Base-by-base conservation (phyloP, 768 basidiomycete species). In the Xerocomellus dryophilus region DNA sequence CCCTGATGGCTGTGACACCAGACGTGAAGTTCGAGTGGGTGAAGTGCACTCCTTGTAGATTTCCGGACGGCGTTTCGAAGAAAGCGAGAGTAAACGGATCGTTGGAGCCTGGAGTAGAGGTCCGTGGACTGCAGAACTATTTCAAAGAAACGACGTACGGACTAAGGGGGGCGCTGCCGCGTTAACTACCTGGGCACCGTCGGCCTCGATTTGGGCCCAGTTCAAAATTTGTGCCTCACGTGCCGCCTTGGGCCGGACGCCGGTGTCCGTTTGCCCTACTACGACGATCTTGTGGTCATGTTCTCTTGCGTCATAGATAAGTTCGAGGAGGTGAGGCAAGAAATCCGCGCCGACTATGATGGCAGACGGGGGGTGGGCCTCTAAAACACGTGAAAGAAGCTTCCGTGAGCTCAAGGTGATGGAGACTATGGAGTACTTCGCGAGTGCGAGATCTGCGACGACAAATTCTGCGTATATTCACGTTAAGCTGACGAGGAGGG, bases 11-110 rank as follows among this genome's bases (percentile, higher is more conserved):
- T 0, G 91, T 83, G n/a, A 94, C 86, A 32, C 91, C 94, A 4
- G 94, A 90, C 3, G 92, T 95, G 53, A 96, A 66, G 59, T 93
- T 93, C 67, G 88, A 80, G 66, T 93, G 90, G 0, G 90, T 90
- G 31, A 94, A 72, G 54, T 84, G 83, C 8, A 79, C 80, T 21
- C 80, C 86, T 51, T 79, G 80, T 8, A 86, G 66, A 36, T 77
- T 74, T 32, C 86, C 81, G 18, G 76, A 71, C 18, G 77, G 61
- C 2, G 76, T 74, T 60, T 77, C 73, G 59, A 78, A 86, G 76
- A 85, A 89, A 1, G 84, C 78, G 6, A 89, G 77, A 3, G 85
- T 85, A 63, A 85, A 86, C 5, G 88, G 74, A 57, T 90, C 84
- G 46, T 68, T 72, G 3, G 84, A 75, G 42, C 54, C 61, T 57